Percentiles rank a stretch among this genome's conserved stretches.
These are phyloP conservation scores for Mortierella sp. DNA, from an alignment of 371 early-diverging fungal genomes.

Conservation along the genomic window DNA sequence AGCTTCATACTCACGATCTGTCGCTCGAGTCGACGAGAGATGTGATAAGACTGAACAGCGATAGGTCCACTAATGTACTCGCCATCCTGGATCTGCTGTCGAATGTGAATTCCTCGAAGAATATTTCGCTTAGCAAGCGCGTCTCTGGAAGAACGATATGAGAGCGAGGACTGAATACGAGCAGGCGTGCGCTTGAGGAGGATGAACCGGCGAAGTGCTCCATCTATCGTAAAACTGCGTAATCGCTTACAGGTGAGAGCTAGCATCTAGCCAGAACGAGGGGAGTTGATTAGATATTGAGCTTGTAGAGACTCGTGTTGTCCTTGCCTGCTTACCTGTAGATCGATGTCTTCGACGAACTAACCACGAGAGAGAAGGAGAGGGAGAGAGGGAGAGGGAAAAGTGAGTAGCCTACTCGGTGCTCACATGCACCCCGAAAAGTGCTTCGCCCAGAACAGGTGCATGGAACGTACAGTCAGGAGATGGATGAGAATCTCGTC, in stretches of 20 bases:
- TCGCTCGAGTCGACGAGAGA: slow-evolving; percentile 32
- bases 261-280: no score
- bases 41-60: slow-evolving; percentile 21
- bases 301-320: no score
- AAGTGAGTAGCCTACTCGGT: no score
- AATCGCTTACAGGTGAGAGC: slow-evolving; percentile 29
- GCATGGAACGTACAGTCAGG: no score
- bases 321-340: slow-evolving; percentile 22
- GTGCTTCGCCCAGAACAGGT: no score
- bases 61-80: slow-evolving; percentile 39
- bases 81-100: slow-evolving; percentile 32
- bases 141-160: slow-evolving; percentile 26
- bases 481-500: no score
- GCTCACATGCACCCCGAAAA: no score
- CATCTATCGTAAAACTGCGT: slow-evolving; percentile 27
- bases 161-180: slow-evolving; percentile 29
- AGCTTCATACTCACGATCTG: slow-evolving; percentile 27
- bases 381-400: no score
- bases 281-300: no score
- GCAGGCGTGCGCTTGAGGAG: slow-evolving; percentile 44
- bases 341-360: slow-evolving; percentile 20
- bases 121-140: slow-evolving; percentile 29
- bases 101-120: slow-evolving; percentile 33
- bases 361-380: no score
- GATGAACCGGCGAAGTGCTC: slow-evolving; percentile 34